These are phyloP conservation scores for Chaetoceros tenuissimus DNA, from an alignment of 108 stramenopile genomes.

Conservation along the genomic window DNA sequence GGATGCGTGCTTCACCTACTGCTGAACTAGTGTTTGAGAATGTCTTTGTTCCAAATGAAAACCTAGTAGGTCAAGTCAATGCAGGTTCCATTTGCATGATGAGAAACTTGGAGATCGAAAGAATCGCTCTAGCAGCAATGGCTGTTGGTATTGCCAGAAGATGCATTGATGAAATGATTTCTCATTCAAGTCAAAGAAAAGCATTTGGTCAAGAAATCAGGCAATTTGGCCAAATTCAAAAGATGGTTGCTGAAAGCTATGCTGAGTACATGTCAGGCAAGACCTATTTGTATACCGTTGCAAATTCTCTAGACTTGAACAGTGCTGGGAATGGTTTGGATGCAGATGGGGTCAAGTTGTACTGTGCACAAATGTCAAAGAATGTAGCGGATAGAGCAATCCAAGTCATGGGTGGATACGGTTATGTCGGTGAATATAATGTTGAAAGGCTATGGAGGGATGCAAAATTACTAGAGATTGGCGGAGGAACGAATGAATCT, in stretches of 20 bases:
- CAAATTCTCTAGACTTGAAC: conserved; percentile 74
- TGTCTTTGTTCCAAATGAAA: conserved; percentile 69
- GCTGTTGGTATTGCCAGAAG: conserved; percentile 89
- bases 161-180: conserved; percentile 87
- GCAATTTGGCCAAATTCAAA: conserved; percentile 94
- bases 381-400: conserved; percentile 95
- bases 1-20: conserved; percentile 89
- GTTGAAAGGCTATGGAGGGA: conserved; percentile 98
- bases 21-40: conserved; percentile 98
- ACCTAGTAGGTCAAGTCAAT: conserved; percentile 87
- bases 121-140: conserved; percentile 95
- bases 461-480: conserved; percentile 97
- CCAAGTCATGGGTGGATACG: conserved; percentile 96
- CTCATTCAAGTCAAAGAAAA: conserved; percentile 77
- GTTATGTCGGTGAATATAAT: conserved; percentile 96
- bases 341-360: conserved; percentile 97
- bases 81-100: conserved; percentile 96
- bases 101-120: conserved; percentile 98
- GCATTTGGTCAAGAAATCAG: conserved; percentile 87
- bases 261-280: conserved; percentile 96
- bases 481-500: conserved; percentile 98
- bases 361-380: conserved; percentile 93
- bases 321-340: conserved; percentile 81
- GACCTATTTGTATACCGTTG: conserved; percentile 84
- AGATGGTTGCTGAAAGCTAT: conserved; percentile 88